phyloP scores from a whole-genome alignment of 495 filamentous ascomycete species.

The Aspergillus heteromorphus region DNA sequence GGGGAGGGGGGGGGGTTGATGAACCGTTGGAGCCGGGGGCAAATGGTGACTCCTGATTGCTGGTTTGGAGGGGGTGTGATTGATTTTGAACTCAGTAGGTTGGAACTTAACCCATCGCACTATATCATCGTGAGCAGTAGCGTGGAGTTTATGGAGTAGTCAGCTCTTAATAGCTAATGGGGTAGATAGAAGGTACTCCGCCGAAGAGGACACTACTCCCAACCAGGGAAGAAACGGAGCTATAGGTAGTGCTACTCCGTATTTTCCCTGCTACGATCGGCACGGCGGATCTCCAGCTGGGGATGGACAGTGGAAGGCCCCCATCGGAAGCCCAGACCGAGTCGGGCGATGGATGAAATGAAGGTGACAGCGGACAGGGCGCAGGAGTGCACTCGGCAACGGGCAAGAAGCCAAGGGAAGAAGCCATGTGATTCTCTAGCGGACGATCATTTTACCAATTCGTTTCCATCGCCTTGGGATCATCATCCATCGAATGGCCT shows the following conservation, averaged over 20 bases:
- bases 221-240: not conserved
- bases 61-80: not conserved
- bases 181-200: not conserved
- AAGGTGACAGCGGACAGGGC: not conserved
- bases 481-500: not conserved
- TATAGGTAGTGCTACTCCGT: not conserved
- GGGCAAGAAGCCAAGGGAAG: not conserved
- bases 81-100: not conserved
- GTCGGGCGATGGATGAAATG: not conserved
- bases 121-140: not conserved
- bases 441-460: not conserved
- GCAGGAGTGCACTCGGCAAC: not conserved
- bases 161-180: not conserved
- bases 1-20: too few species aligned
- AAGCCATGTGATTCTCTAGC: not conserved
- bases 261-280: not conserved
- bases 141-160: not conserved
- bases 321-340: not conserved
- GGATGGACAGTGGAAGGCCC: not conserved
- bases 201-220: not conserved
- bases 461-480: not conserved
- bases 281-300: not conserved
- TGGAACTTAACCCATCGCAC: not conserved
- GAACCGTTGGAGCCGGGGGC: not conserved
- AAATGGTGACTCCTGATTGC: not conserved